Evolutionary conservation across 2,329 filamentous ascomycete genomes (phyloP).

Genomic region (Dothidotthia symphoricarpi): DNA sequence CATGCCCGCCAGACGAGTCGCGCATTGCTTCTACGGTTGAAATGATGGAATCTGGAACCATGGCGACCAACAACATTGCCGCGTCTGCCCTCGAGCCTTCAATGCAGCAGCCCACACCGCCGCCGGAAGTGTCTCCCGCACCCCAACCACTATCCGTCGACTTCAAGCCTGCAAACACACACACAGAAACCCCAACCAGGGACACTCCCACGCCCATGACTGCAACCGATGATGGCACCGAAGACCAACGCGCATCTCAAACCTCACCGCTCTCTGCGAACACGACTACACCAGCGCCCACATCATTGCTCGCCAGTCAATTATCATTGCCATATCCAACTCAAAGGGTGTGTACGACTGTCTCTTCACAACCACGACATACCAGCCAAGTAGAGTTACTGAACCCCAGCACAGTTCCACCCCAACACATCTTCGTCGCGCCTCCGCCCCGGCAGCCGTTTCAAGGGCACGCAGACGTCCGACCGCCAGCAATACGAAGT

Average conservation of each 20-base stretch:
- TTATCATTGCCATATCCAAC: conserved; percentile 35
- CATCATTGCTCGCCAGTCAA: conserved; percentile 25
- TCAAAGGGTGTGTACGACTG: conserved; percentile 31
- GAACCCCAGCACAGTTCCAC: conserved; percentile 55
- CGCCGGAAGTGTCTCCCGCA: conserved; percentile 29
- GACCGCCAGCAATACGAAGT: conserved; percentile 93
- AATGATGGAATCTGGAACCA: conserved; percentile 30
- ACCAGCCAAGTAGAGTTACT: conserved; percentile 10
- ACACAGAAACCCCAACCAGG: conserved; percentile 35
- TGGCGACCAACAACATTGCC: conserved; percentile 15
- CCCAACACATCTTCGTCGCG: conserved; percentile 82
- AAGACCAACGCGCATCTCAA: conserved; percentile 37
- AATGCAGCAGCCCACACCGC: conserved; percentile 39
- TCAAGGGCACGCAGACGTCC: conserved; percentile 87
- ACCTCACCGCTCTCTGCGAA: conserved; percentile 30
- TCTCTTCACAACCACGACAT: too few relatives aligned
- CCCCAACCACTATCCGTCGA: conserved; percentile 21
- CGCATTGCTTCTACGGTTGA: conserved; percentile 28
- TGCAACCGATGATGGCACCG: conserved; percentile 34
- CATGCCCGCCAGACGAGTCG: conserved; percentile 52
- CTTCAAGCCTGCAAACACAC: conserved; percentile 31
- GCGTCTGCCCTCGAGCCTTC: conserved; percentile 15
- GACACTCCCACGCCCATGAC: conserved; percentile 43
- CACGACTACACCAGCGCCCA: conserved; percentile 16
- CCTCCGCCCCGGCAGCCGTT: conserved; percentile 82